A percentile compares a stretch with the other conserved stretches of the same genome.
Evolutionary conservation across 139 green algal species (phyloP).

Genomic region (Auxenochlorella protothecoides): DNA sequence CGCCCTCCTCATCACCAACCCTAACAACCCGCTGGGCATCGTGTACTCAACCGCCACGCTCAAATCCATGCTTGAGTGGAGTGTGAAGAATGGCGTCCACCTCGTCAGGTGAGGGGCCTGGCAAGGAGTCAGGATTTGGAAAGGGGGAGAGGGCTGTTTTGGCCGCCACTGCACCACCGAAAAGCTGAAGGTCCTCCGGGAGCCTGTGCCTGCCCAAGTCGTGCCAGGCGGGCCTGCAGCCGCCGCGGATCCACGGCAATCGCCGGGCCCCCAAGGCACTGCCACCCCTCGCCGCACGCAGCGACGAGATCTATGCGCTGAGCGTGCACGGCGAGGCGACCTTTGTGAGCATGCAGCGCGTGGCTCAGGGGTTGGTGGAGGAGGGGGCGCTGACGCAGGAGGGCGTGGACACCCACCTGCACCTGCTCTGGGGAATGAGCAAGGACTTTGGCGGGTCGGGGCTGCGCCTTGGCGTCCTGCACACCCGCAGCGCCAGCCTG

Average conservation of each 20-base stretch:
- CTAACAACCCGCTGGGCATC: conserved; percentile 61
- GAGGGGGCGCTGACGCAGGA: conserved; percentile 11
- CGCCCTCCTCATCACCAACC: conserved; percentile 53
- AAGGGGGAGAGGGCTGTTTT: no score
- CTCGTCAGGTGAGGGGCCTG: conserved; percentile 38
- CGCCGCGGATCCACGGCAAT: no score
- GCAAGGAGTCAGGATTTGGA: no score
- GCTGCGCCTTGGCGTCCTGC: conserved; percentile 54
- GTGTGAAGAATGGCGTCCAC: conserved; percentile 40
- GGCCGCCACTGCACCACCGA: no score
- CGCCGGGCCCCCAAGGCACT: no score
- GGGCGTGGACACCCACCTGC: conserved; percentile 21
- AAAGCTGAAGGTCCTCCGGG: no score
- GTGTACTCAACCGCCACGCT: conserved; percentile 34
- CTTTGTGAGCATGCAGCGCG: conserved; percentile 25
- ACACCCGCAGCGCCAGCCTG: conserved; percentile 39
- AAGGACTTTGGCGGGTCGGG: conserved; percentile 56
- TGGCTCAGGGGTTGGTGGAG: conserved; percentile 25
- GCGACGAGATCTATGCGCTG: conserved; percentile 70
- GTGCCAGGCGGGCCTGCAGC: no score
- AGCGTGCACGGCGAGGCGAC: conserved; percentile 28
- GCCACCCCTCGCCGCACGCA: conserved; percentile 7
- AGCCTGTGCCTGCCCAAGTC: no score
- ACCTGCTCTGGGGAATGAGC: conserved; percentile 44
- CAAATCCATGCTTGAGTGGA: conserved; percentile 44